Evolutionary conservation across 208 protist genomes (phyloP).

Genomic region (Phytomonas francai): DNA sequence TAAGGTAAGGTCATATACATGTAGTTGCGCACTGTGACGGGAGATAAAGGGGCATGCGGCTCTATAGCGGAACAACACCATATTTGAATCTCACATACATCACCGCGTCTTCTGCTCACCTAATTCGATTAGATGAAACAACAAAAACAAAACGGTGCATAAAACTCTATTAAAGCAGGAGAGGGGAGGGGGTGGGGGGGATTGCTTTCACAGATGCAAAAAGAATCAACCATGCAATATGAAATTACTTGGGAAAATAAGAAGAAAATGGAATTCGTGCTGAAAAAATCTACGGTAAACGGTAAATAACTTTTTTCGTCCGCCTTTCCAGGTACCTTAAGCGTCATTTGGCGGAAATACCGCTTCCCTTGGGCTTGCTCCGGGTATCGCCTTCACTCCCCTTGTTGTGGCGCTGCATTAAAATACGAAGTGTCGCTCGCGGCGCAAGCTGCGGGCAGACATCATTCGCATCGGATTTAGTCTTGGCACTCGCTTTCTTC

Average conservation of each 20-base stretch:
- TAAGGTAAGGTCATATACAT: not conserved
- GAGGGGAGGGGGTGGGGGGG: too few relatives aligned
- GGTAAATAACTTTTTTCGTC: not conserved
- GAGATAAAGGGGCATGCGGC: not conserved
- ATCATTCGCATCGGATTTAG: not conserved
- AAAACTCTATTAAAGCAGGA: not conserved
- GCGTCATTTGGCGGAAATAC: not conserved
- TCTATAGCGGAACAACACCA: not conserved
- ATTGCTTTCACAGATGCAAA: not conserved
- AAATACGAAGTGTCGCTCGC: not conserved
- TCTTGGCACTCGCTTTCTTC: not conserved
- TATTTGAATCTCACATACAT: not conserved
- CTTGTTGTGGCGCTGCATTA: not conserved
- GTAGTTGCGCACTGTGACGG: not conserved
- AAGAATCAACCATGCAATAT: not conserved
- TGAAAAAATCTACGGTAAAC: not conserved
- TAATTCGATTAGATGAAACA: not conserved
- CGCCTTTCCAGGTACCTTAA: not conserved
- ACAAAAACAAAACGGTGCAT: not conserved
- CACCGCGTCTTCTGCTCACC: not conserved
- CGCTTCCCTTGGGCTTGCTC: not conserved
- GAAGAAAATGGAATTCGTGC: not conserved
- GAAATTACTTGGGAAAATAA: not conserved
- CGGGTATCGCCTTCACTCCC: not conserved
- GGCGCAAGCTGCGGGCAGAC: not conserved